phyloP scores from a whole-genome alignment of 2,329 filamentous ascomycete species.

The Fusarium metavorans region DNA sequence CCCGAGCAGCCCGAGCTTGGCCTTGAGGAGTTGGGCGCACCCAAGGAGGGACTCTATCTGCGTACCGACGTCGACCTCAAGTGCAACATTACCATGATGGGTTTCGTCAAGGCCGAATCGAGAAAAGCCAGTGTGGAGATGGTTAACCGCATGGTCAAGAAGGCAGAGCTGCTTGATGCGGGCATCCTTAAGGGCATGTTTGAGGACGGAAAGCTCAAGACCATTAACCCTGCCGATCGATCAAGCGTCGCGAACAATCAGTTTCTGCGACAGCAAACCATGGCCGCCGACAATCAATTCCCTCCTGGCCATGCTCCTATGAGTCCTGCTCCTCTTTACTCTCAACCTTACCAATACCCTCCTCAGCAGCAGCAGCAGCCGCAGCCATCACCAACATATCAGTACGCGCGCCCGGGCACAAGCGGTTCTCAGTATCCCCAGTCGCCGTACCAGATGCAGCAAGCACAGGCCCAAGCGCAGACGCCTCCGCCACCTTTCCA shows the following conservation, averaged over 20 bases:
- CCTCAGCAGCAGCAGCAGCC: constrained; percentile 24
- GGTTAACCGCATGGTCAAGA: constrained; percentile 76
- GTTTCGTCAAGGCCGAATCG: constrained; percentile 75
- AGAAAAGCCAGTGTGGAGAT: constrained; percentile 76
- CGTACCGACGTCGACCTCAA: constrained; percentile 78
- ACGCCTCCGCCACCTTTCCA: constrained; percentile 38
- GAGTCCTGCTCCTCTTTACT: constrained; percentile 37
- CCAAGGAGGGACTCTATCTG: constrained; percentile 74
- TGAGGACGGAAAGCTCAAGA: constrained; percentile 72
- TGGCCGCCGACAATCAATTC: constrained; percentile 1
- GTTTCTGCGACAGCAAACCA: constrained; percentile 53
- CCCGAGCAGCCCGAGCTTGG: constrained; percentile 73
- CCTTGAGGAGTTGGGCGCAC: constrained; percentile 67
- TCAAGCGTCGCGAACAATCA: constrained; percentile 49
- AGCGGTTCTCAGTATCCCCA: constrained; percentile 31
- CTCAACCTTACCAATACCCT: constrained; percentile 38
- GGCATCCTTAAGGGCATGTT: constrained; percentile 76
- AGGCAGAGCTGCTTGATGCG: constrained; percentile 76
- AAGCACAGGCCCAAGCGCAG: constrained; percentile 25
- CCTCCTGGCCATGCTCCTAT: constrained; percentile 12
- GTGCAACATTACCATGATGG: constrained; percentile 74
- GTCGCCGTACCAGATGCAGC: constrained; percentile 37
- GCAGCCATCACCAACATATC: constrained; percentile 43
- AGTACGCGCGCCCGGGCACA: constrained; percentile 29
- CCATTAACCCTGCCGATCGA: constrained; percentile 65